Evolutionary conservation across 352 stramenopile genomes (phyloP).

Genomic region (Globisporangium acanthophoron): DNA sequence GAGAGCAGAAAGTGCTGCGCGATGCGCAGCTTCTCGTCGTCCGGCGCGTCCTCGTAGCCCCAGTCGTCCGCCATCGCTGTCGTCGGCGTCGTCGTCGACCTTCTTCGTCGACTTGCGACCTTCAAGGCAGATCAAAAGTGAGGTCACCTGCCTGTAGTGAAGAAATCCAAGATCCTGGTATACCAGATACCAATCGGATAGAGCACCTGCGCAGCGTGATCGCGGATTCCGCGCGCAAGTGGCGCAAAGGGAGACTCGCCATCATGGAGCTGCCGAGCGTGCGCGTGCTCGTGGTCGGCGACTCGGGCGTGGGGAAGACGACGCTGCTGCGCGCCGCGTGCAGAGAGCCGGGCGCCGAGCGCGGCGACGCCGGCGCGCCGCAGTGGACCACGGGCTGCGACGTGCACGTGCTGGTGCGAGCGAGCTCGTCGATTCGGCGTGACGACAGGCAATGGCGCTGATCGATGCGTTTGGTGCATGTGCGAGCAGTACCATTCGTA

Average conservation of each 20-base stretch:
- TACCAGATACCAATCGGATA: neutral
- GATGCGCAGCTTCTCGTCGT: slow-evolving; percentile 89
- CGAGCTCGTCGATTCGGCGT: neutral
- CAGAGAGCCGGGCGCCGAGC: slow-evolving; percentile 16
- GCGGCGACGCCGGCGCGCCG: neutral
- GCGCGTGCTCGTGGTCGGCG: slow-evolving; percentile 75
- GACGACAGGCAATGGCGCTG: no score
- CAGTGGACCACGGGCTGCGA: slow-evolving; percentile 82
- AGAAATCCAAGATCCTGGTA: neutral
- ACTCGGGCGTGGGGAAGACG: slow-evolving; percentile 85
- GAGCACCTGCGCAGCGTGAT: neutral
- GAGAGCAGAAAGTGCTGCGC: slow-evolving; percentile 88
- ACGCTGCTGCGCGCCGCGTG: slow-evolving; percentile 64
- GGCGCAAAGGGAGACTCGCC: neutral
- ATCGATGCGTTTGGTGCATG: slow-evolving; percentile 2
- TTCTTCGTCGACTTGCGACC: neutral
- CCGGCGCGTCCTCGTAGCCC: slow-evolving; percentile 61
- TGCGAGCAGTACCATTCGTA: slow-evolving; percentile 23
- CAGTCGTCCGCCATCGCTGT: slow-evolving; percentile 58
- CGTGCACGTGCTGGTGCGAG: slow-evolving; percentile 60
- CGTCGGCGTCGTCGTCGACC: neutral
- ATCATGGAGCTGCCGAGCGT: slow-evolving; percentile 70
- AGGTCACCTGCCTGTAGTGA: neutral
- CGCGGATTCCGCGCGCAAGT: neutral
- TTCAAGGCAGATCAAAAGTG: neutral